Evolutionary conservation across 2,329 filamentous ascomycete genomes (phyloP), one percentile per base, ranked within the genome.

Genomic region (Drechslera avenae): DNA sequence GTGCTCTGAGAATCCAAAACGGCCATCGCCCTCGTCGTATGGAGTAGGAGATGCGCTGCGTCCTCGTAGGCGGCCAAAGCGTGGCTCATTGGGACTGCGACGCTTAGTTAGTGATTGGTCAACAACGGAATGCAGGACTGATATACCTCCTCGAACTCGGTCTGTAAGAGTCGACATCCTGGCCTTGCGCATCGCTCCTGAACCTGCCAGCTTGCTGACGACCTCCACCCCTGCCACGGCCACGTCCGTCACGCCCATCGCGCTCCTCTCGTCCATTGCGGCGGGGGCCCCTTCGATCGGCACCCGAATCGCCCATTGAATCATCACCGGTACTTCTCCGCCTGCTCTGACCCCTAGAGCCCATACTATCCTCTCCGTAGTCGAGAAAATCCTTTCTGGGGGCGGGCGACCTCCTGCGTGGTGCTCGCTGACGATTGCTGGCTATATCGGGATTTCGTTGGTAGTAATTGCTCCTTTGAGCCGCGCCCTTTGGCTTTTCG

Each of bases 391-490:
- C 64, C 18, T 57, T 59, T 45, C 56, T 59, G 9, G 64, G 64
- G 9, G 26, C 26, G 26, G 57, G 59, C 35, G 52, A 57, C 86
- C 84, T 68, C 87, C 90, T 67, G 79, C 59, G 76, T 64, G 54
- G 70, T 71, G 68, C 66, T 42, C 71, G 50, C 52, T 86, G 82
- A 56, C 86, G 78, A 44, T 63, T 59, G 84, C 83, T 75, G 90
- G 91, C 60, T 87, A 86, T 2, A 88, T 96, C 90, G 1, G 93
- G 93, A 63, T 97, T 90, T 65, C 94, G 82, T 30, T 97, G 84
- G 71, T 99, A 99, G 77, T 95, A 97, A 10, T 90, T 84, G 74
- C 93, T 97, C 54, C 89, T 83, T 42, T 88, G 83, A 9, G 90
- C 84, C 1, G 94, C 93, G 33, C 90, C 87, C 35, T 79, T 83